phyloP scores from a whole-genome alignment of 495 filamentous ascomycete species.

The Penicillium paxilli region DNA sequence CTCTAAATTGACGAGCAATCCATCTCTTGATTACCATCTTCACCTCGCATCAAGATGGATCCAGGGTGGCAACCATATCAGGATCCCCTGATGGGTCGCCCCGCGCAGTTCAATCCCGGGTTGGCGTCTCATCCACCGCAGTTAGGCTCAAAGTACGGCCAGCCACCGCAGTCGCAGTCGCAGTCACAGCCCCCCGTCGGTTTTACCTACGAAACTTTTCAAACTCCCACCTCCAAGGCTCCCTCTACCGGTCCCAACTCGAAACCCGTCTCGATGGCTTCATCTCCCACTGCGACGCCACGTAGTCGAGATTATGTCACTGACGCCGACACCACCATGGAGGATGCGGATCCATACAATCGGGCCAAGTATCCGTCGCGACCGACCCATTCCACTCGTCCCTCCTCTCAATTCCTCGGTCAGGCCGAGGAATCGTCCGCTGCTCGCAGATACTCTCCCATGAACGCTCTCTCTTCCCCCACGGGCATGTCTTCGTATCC shows the following conservation, averaged over 20 bases:
- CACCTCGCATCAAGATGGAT: slow-evolving; percentile 40
- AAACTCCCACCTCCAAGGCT: slow-evolving; percentile 47
- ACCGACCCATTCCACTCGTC: slow-evolving; percentile 63
- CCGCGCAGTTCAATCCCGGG: slow-evolving; percentile 43
- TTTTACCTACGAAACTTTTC: slow-evolving; percentile 76
- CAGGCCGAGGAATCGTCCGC: slow-evolving; percentile 74
- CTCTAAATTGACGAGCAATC: background rate
- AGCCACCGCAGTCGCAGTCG: slow-evolving; percentile 51
- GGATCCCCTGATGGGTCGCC: slow-evolving; percentile 45
- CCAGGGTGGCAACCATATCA: slow-evolving; percentile 54
- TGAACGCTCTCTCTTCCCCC: slow-evolving; percentile 71
- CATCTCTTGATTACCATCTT: background rate
- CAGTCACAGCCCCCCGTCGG: slow-evolving; percentile 63
- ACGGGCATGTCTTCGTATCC: slow-evolving; percentile 52
- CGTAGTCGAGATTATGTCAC: slow-evolving; percentile 64
- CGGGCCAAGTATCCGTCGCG: slow-evolving; percentile 74
- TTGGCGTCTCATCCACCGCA: slow-evolving; percentile 42
- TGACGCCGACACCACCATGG: slow-evolving; percentile 87
- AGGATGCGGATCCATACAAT: slow-evolving; percentile 86
- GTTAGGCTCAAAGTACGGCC: slow-evolving; percentile 44
- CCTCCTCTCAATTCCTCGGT: slow-evolving; percentile 63
- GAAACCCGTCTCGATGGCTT: slow-evolving; percentile 54
- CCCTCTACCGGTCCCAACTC: slow-evolving; percentile 55
- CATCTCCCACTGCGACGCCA: slow-evolving; percentile 65
- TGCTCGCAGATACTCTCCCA: slow-evolving; percentile 90